A percentile compares a stretch with the other conserved stretches of the same genome.
Conservation (phyloP, 2,329 filamentous ascomycete genomes). For the Alternaria conjuncta region DNA sequence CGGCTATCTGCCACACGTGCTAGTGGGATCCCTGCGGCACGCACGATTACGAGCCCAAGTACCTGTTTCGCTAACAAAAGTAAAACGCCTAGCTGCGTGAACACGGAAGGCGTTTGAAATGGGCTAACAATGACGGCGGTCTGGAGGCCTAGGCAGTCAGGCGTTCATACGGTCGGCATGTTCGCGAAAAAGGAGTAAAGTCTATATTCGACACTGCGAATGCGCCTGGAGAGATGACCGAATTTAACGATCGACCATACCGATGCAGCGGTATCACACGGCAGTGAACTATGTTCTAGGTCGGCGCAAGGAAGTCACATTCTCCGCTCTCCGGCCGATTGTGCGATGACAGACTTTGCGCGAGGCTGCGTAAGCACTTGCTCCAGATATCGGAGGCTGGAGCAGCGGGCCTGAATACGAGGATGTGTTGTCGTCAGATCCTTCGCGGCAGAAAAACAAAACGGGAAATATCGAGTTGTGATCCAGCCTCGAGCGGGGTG, state of each 20-base stretch:
- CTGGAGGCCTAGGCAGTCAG: conserved; percentile 1
- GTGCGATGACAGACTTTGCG: background rate
- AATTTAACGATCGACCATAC: background rate
- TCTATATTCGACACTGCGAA: background rate
- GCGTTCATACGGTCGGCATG: background rate
- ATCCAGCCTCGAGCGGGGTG: background rate
- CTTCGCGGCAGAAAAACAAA: conserved; percentile 2
- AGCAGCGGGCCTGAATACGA: conserved; percentile 1
- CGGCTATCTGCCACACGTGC: conserved; percentile 17
- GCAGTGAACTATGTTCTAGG: background rate
- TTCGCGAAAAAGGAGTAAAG: background rate
- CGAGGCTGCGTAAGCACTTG: conserved; percentile 2
- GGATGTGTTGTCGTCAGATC: conserved; percentile 8
- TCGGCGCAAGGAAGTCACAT: background rate
- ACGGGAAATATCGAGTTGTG: background rate
- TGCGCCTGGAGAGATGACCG: background rate
- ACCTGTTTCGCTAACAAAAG: conserved; percentile 25
- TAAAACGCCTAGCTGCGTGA: conserved; percentile 18
- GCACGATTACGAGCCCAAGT: conserved; percentile 16
- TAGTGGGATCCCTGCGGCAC: conserved; percentile 36
- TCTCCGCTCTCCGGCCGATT: background rate
- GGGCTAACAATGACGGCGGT: conserved; percentile 21
- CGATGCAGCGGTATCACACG: background rate
- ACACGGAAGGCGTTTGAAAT: conserved; percentile 9
- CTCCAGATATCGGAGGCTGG: background rate